phyloP scores from a whole-genome alignment of 495 filamentous ascomycete genomes.

The Paragyromitra xinjiangensis region DNA sequence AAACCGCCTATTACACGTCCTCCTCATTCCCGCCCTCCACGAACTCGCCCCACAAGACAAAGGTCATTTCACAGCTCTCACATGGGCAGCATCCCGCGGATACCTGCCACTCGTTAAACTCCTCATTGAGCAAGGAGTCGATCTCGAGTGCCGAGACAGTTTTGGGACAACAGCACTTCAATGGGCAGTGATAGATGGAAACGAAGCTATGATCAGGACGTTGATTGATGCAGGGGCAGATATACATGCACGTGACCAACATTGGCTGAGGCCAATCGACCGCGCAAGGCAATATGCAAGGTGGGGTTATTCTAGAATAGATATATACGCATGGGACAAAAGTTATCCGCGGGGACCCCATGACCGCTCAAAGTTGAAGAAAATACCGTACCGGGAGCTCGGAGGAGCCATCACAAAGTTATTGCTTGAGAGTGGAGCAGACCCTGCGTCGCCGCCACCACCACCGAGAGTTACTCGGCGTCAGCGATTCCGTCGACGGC shows the following conservation, averaged over 20 bases:
- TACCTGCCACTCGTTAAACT: slow-evolving; percentile 14
- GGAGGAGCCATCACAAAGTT: neutral
- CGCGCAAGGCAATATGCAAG: neutral
- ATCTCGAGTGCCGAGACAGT: neutral
- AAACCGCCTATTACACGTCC: slow-evolving; percentile 2
- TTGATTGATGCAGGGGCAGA: neutral
- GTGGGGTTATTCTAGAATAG: neutral
- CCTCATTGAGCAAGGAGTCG: neutral
- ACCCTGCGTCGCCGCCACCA: neutral
- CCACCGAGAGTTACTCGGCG: neutral
- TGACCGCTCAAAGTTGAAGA: neutral
- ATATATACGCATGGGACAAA: neutral
- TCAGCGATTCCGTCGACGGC: neutral
- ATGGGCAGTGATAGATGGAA: slow-evolving; percentile 1
- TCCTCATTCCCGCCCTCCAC: slow-evolving; percentile 3
- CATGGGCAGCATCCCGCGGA: slow-evolving; percentile 15
- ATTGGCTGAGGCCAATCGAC: neutral
- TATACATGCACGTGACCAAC: neutral
- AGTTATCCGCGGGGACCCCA: neutral
- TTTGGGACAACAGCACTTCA: neutral
- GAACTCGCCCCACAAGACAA: slow-evolving; percentile 11
- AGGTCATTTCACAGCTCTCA: slow-evolving; percentile 16
- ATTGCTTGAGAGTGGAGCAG: neutral
- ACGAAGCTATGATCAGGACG: neutral
- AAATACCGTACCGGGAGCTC: neutral